Percentiles rank a stretch among this genome's conserved stretches.
phyloP scores from a whole-genome alignment of 352 stramenopile species.

The Globisporangium lucens region DNA sequence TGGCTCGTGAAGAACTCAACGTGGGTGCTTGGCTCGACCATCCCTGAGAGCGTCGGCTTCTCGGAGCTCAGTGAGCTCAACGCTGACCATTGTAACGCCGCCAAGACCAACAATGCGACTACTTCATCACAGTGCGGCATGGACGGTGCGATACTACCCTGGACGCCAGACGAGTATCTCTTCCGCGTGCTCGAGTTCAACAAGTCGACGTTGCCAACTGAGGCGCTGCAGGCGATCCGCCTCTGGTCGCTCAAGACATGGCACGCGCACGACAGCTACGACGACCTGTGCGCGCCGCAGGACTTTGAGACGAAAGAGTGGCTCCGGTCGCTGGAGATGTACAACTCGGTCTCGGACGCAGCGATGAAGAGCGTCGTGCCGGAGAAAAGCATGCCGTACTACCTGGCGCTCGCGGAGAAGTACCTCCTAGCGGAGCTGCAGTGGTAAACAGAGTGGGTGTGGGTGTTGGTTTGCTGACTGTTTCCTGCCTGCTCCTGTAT shows the following conservation, averaged over 20 bases:
- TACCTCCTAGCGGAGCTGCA: conserved; percentile 64
- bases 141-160: conserved; percentile 49
- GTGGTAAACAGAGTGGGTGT: conserved; percentile 44
- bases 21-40: conserved; percentile 57
- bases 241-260: conserved; percentile 78
- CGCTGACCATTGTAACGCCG: conserved; percentile 35
- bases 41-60: conserved; percentile 60
- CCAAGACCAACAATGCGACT: neutral
- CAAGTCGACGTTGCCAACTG: conserved; percentile 49
- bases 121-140: conserved; percentile 23
- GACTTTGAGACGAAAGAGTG: conserved; percentile 69
- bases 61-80: conserved; percentile 67
- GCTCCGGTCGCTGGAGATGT: conserved; percentile 42
- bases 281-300: conserved; percentile 36
- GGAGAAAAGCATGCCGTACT: conserved; percentile 56
- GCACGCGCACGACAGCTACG: conserved; percentile 57
- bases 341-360: conserved; percentile 36
- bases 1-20: conserved; percentile 65
- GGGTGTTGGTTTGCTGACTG: neutral
- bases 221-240: conserved; percentile 61
- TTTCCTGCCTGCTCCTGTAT: neutral
- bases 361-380: conserved; percentile 37
- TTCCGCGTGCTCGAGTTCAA: conserved; percentile 65
- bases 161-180: conserved; percentile 81
- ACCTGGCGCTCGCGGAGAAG: conserved; percentile 61